Evolutionary conservation across 2,329 filamentous ascomycete genomes (phyloP).

Genomic region (Penicillium sp.): DNA sequence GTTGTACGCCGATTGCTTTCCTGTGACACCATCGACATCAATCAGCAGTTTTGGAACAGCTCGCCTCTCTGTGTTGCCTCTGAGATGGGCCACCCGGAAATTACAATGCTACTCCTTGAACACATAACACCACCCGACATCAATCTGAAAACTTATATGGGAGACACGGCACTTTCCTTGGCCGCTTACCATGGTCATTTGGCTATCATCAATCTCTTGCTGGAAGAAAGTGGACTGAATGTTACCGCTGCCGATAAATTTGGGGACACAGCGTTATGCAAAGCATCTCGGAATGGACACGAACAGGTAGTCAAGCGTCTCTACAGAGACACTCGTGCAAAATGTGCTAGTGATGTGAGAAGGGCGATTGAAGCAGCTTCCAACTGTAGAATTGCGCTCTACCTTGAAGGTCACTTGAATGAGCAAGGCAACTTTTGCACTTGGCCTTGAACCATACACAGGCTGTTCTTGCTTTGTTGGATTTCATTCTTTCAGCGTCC

Average conservation of each 20-base stretch:
- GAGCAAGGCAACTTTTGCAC: slow-evolving; percentile 1
- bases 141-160: slow-evolving; percentile 8
- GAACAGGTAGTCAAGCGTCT: slow-evolving; percentile 8
- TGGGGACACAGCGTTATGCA: slow-evolving; percentile 5
- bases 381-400: slow-evolving; percentile 1
- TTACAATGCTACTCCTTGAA: slow-evolving; percentile 7
- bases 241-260: slow-evolving; percentile 4
- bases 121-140: slow-evolving; percentile 3
- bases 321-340: slow-evolving; percentile 5
- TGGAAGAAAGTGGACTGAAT: slow-evolving; percentile 3
- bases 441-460: slow-evolving; percentile 4
- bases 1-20: slow-evolving; percentile 7
- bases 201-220: slow-evolving; percentile 7
- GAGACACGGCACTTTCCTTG: slow-evolving; percentile 7
- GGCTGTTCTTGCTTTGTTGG: not conserved
- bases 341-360: slow-evolving; percentile 3
- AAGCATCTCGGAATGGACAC: slow-evolving; percentile 5
- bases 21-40: slow-evolving; percentile 6
- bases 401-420: slow-evolving; percentile 3
- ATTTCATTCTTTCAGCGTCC: not conserved
- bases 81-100: slow-evolving; percentile 1
- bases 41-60: slow-evolving; percentile 1
- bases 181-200: slow-evolving; percentile 7
- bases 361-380: slow-evolving; percentile 1
- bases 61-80: slow-evolving; percentile 10